A percentile compares a stretch with the other conserved stretches of the same genome.
Evolutionary conservation across 441 rosid genomes (phyloP).

Genomic region (Eruca vesicaria): DNA sequence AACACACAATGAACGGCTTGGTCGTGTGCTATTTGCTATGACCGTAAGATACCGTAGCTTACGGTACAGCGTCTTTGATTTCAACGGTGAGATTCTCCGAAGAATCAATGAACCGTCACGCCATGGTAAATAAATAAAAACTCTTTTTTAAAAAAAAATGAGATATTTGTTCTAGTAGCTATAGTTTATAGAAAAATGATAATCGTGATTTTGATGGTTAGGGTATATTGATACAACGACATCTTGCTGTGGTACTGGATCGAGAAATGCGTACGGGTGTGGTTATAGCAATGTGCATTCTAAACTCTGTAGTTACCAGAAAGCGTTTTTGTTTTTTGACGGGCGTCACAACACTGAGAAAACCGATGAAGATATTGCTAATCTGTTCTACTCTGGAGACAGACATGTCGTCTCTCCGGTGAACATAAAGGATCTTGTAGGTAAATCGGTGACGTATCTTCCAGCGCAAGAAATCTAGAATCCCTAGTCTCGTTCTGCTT

Average conservation of each 20-base stretch:
- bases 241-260: constrained; percentile 44
- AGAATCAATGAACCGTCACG: constrained; percentile 24
- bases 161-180: not conserved
- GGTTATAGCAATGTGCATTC: constrained; percentile 29
- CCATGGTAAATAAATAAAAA: not conserved
- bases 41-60: constrained; percentile 4
- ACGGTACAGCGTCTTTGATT: constrained; percentile 32
- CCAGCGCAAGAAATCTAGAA: constrained; percentile 21
- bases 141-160: not conserved
- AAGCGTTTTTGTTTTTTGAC: constrained; percentile 32
- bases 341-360: constrained; percentile 39
- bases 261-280: constrained; percentile 31
- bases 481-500: not conserved
- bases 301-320: constrained; percentile 31
- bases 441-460: constrained; percentile 2
- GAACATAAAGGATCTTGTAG: constrained; percentile 27
- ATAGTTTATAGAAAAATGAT: not conserved
- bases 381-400: constrained; percentile 29
- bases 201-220: not conserved
- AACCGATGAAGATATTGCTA: constrained; percentile 26
- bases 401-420: constrained; percentile 24
- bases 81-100: constrained; percentile 11
- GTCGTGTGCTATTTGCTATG: not conserved
- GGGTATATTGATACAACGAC: constrained; percentile 37
- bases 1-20: constrained; percentile 36